Conservation (phyloP, 2,329 filamentous ascomycete genomes). For the Grosmannia huntii region DNA sequence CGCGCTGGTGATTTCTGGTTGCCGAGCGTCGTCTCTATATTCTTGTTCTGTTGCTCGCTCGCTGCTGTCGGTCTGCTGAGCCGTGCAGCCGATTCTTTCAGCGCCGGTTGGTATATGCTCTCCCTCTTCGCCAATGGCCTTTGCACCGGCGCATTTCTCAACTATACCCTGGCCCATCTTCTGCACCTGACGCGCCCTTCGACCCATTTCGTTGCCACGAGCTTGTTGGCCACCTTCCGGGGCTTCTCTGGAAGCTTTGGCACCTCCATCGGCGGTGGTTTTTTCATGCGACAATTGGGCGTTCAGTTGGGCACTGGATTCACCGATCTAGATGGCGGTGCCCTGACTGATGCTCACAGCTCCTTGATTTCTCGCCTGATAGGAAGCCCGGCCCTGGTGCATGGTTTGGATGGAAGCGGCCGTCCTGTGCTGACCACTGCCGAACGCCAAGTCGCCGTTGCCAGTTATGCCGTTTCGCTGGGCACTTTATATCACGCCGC, state of each 20-base stretch:
- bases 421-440: conserved; percentile 18
- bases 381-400: conserved; percentile 38
- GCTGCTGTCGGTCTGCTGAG: conserved; percentile 39
- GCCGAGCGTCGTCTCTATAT: conserved; percentile 45
- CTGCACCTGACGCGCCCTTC: conserved; percentile 56
- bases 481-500: conserved; percentile 34
- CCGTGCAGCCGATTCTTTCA: conserved; percentile 40
- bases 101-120: conserved; percentile 41
- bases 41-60: conserved; percentile 38
- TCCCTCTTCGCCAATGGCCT: conserved; percentile 59
- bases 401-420: conserved; percentile 20
- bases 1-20: conserved; percentile 61
- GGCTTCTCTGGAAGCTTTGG: conserved; percentile 75
- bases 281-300: conserved; percentile 53
- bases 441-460: conserved; percentile 32
- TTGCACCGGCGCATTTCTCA: conserved; percentile 57
- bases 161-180: conserved; percentile 71
- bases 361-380: conserved; percentile 33
- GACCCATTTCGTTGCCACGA: conserved; percentile 63
- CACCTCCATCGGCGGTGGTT: conserved; percentile 63
- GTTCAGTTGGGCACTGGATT: conserved; percentile 45
- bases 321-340: conserved; percentile 26
- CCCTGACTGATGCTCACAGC: conserved; percentile 20
- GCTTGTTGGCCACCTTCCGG: conserved; percentile 65
- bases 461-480: conserved; percentile 33